These are phyloP conservation scores for Colletotrichum sp. DNA, from an alignment of 2,329 filamentous ascomycete species.

Conservation along the genomic window DNA sequence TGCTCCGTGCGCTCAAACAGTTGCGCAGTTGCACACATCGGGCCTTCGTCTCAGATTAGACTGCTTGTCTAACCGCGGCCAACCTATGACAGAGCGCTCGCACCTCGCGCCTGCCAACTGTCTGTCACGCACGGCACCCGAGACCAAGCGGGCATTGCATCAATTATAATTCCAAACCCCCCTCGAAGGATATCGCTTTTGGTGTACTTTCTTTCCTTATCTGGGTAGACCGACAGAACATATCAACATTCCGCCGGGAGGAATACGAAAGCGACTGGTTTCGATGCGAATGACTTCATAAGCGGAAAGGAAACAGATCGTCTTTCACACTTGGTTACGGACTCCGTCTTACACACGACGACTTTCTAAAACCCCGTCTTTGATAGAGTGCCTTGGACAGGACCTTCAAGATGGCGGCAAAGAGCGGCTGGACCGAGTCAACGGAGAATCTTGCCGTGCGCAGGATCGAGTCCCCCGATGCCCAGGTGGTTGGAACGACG, in stretches of 20 bases:
- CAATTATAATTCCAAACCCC: conserved; percentile 13
- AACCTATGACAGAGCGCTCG: conserved; percentile 18
- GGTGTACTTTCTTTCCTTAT: neutral
- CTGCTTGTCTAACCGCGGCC: conserved; percentile 17
- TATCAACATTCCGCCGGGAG: conserved; percentile 10
- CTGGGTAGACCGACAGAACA: neutral
- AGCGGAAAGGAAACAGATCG: neutral
- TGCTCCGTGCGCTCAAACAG: conserved; percentile 21
- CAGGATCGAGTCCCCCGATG: conserved; percentile 22
- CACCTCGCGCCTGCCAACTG: conserved; percentile 1
- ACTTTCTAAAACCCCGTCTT: neutral
- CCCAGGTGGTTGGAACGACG: conserved; percentile 27
- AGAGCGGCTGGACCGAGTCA: conserved; percentile 23
- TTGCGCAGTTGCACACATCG: conserved; percentile 19
- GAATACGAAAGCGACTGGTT: conserved; percentile 8
- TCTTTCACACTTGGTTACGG: neutral
- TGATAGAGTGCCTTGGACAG: neutral
- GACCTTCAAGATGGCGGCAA: conserved; percentile 16
- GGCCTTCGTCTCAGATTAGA: conserved; percentile 19
- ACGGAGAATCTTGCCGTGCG: conserved; percentile 23
- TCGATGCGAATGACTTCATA: neutral
- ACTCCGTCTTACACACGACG: neutral
- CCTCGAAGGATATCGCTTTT: neutral
- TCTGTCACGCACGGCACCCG: conserved; percentile 5
- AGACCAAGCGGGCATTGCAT: neutral